phyloP scores from a whole-genome alignment of 2,329 filamentous ascomycete genomes.

The Penicillium sp. region DNA sequence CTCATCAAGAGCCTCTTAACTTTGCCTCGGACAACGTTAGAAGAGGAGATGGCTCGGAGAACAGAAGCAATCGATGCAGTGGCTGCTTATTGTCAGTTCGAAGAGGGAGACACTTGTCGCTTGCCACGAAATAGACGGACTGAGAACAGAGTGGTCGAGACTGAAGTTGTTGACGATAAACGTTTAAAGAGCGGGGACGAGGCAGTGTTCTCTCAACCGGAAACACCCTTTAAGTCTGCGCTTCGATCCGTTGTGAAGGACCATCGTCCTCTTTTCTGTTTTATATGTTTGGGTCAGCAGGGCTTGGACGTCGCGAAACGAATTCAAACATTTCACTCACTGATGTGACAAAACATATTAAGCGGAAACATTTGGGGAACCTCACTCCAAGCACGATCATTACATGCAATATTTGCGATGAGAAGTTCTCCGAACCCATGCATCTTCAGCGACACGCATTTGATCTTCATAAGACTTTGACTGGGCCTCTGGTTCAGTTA shows the following conservation, averaged over 20 bases:
- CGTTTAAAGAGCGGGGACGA: background rate
- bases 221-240: background rate
- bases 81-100: slow-evolving; percentile 23
- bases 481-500: too few species aligned
- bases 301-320: slow-evolving; percentile 1
- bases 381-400: slow-evolving; percentile 1
- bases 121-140: too few species aligned
- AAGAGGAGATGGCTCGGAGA: slow-evolving; percentile 21
- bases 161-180: too few species aligned
- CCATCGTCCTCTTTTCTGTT: slow-evolving; percentile 1
- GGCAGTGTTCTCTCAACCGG: background rate
- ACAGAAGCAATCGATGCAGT: slow-evolving; percentile 30
- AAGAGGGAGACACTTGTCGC: slow-evolving; percentile 16
- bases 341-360: slow-evolving; percentile 1
- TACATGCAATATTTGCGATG: slow-evolving; percentile 4
- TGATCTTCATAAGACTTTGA: too few species aligned
- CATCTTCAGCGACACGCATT: slow-evolving; percentile 2
- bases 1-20: slow-evolving; percentile 28
- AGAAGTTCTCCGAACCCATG: slow-evolving; percentile 1
- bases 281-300: slow-evolving; percentile 1
- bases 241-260: slow-evolving; percentile 2
- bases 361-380: slow-evolving; percentile 2
- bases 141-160: too few species aligned
- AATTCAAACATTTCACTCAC: slow-evolving; percentile 7
- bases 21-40: slow-evolving; percentile 22